Base-by-base conservation (phyloP, 805 yeast species). In the Tetrapisispora pingtungensis region DNA sequence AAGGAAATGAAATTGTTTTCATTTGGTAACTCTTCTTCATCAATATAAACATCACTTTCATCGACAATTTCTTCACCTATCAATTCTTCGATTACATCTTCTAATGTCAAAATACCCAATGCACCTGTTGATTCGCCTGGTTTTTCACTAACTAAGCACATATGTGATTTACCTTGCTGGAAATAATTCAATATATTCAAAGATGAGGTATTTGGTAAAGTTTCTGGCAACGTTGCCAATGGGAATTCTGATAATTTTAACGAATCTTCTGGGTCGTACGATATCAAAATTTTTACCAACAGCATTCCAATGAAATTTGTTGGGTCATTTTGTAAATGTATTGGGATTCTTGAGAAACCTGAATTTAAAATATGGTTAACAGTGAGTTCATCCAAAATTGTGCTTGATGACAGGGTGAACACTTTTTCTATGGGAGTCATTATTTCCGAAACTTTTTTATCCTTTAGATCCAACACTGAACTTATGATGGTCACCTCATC, bases 11-110 rank as follows among this genome's bases (percentile, higher is more conserved):
- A 37, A 27, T 37, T 37, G 20, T 37, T 37, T 18, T 37, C 33
- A 18, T 37, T 37, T 26, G 26, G 33, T 5, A 37, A 10, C 10
- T 37, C 40, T 36, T 46, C 45, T 65, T 90, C 97, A 46, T 89
- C 76, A 58, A 22, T 22, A 22, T 84, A 88, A 17, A 93, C 97
- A 61, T 90, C 98, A 20, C 88, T 79, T 66, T 90, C 98, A 60
- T 90, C 98, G 35, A 90, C 90, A 57, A 90, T 90, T 62, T 90
- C 98, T 65, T 90, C 97, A 41, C 98, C 98, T 62, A 90, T 90
- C 51, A 90, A 73, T 66, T 90, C 98, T 64, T 90, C 98, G 58
- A 90, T 93, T n/a, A 90, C 97, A 59, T 90, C 98, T 65, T 90
- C 98, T 48, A 90, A 70, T 1, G 98, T 90, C 36, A 90, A 70